Percentiles rank a stretch among this genome's conserved stretches.
Conservation (phyloP, 768 basidiomycete genomes). For the Suillus sp. region DNA sequence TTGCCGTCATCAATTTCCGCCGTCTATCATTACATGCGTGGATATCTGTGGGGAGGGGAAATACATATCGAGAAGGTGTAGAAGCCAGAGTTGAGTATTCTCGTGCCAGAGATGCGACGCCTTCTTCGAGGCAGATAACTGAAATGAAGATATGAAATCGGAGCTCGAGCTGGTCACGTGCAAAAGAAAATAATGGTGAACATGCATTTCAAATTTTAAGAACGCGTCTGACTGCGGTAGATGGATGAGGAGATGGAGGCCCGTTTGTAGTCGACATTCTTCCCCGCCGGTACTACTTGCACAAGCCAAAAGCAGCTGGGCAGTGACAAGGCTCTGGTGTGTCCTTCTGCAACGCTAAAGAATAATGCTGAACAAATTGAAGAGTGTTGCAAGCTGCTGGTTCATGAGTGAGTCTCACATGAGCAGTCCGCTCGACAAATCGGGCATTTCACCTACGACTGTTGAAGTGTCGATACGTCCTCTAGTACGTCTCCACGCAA, state of each 20-base stretch:
- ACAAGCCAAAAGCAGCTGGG: background rate
- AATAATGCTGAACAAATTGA: background rate
- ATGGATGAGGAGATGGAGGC: background rate
- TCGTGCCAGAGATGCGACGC: conserved; percentile 1
- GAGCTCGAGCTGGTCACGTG: background rate
- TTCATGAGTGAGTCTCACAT: no score
- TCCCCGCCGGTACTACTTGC: background rate
- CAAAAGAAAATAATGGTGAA: background rate
- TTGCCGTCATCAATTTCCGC: background rate
- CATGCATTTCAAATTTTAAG: background rate
- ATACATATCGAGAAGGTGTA: conserved; percentile 2
- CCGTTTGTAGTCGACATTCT: background rate
- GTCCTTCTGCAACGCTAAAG: background rate
- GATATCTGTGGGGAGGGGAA: background rate
- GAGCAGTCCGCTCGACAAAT: background rate
- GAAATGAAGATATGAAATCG: conserved; percentile 4
- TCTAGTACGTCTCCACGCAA: background rate
- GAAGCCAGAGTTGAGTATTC: conserved; percentile 2
- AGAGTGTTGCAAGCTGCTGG: background rate
- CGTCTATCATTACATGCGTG: background rate
- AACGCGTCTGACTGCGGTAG: background rate
- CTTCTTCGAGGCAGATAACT: conserved; percentile 4
- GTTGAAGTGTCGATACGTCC: background rate
- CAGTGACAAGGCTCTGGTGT: background rate
- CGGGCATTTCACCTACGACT: background rate